These are phyloP conservation scores for Kodamaea leandrae DNA, from an alignment of 805 yeast species.

Conservation along the genomic window DNA sequence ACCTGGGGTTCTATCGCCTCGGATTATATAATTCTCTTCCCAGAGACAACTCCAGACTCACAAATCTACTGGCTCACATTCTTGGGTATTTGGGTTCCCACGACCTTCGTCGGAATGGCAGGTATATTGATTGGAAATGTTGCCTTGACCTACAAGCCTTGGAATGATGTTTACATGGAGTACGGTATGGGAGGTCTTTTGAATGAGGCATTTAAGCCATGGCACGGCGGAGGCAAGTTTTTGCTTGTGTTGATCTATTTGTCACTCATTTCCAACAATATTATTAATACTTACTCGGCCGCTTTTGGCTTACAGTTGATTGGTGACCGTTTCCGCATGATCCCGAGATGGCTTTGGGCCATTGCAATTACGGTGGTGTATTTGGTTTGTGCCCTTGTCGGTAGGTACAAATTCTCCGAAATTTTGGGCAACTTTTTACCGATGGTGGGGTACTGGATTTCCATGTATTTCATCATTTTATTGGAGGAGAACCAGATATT, in stretches of 20 bases:
- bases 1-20: constrained; percentile 90
- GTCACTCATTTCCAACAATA: constrained; percentile 35
- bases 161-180: constrained; percentile 28
- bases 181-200: constrained; percentile 35
- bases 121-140: constrained; percentile 31
- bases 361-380: constrained; percentile 29
- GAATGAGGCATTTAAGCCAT: constrained; percentile 30
- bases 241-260: constrained; percentile 29
- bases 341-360: constrained; percentile 42
- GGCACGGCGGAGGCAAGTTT: constrained; percentile 38
- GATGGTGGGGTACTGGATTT: constrained; percentile 42
- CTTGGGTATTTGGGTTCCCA: constrained; percentile 53
- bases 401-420: constrained; percentile 31
- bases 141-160: constrained; percentile 31
- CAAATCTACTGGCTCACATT: constrained; percentile 61
- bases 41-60: constrained; percentile 60
- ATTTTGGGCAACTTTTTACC: constrained; percentile 40
- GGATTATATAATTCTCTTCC: constrained; percentile 80
- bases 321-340: constrained; percentile 23
- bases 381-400: constrained; percentile 33
- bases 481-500: constrained; percentile 37
- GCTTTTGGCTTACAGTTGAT: constrained; percentile 35
- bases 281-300: constrained; percentile 36
- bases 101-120: constrained; percentile 33
- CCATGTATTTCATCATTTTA: constrained; percentile 35